These are phyloP conservation scores for Capronia coronata DNA, from an alignment of 2,329 filamentous ascomycete species.

Conservation along the genomic window DNA sequence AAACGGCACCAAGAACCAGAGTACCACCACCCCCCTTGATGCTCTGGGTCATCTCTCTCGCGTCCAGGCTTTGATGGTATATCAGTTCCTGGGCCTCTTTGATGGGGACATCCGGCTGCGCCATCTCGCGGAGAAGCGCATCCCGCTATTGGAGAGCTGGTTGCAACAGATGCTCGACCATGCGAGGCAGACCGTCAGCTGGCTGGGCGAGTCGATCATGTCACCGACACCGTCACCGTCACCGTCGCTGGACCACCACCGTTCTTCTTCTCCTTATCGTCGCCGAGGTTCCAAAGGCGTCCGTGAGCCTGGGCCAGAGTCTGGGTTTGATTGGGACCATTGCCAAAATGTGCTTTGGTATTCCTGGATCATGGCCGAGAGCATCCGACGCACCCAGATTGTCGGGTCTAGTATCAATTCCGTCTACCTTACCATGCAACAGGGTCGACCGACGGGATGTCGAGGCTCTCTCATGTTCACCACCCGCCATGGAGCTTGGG, in stretches of 20 bases:
- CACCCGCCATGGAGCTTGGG: constrained; percentile 24
- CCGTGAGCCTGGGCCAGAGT: too few relatives aligned
- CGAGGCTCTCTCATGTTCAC: constrained; percentile 28
- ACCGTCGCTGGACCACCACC: too few relatives aligned
- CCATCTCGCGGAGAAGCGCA: constrained; percentile 36
- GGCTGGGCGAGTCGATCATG: not conserved
- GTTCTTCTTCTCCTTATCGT: too few relatives aligned
- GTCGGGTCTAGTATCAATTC: constrained; percentile 6
- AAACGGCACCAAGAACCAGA: too few relatives aligned
- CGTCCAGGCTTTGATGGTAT: constrained; percentile 46
- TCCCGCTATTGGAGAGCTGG: constrained; percentile 27
- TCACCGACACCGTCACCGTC: too few relatives aligned
- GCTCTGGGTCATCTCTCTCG: constrained; percentile 37
- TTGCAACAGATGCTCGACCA: not conserved
- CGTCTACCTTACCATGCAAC: constrained; percentile 21
- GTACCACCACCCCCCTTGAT: not conserved
- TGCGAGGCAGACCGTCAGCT: not conserved
- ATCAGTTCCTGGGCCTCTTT: constrained; percentile 47
- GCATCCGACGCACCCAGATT: constrained; percentile 27
- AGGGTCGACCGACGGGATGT: constrained; percentile 18
- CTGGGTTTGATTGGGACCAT: too few relatives aligned
- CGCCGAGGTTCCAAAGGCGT: too few relatives aligned
- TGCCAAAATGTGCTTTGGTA: constrained; percentile 15
- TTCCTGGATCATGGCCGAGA: constrained; percentile 28
- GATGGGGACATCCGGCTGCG: constrained; percentile 45